Evolutionary conservation across 163 green algal species (phyloP), one percentile per base, ranked within the genome.

Genomic region (Picocystis sp.): DNA sequence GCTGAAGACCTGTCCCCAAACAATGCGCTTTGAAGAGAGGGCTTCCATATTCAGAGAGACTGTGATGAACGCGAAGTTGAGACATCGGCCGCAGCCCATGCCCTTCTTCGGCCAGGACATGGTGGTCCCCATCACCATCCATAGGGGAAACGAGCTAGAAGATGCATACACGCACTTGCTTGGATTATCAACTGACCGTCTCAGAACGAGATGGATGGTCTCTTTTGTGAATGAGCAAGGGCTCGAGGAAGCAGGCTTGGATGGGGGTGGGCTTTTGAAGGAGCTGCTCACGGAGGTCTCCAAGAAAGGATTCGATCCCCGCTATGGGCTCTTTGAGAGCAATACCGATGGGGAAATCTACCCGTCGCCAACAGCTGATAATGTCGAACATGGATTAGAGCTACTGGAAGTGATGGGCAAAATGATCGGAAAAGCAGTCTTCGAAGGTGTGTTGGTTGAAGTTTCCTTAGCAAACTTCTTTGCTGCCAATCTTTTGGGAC

Each of bases 401-500:
- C 63, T 92, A 55, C 58, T 93, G 47, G 66, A 84, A 58, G 79
- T 93, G 23, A 51, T 92, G 25, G 86, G 86, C 8, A 50, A 74
- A 15, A 73, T 94, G 63, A 61, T 94, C 15, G 87, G 84, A 43
- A 92, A 92, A 66, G 81, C 80, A n/a, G 71, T 96, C 58, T 92
- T 89, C 56, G 86, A 96, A 57, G 87, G 87, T 19, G 76, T 94
- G 22, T 70, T 94, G 58, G 57, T 94, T 38, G 77, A 92, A 43
- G 49, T 81, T 6, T 65, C 67, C 2, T 71, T 94, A 29, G 84
- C 87, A 3, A 77, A 77, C 21, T 92, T 92, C 63, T 93, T 94
- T 60, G 65, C 89, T 24, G 49, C 52, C 2, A 45, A 66, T 23
- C 29, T 72, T 1, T 19, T 72, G n/a, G 61, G 61, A 8, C 13